phyloP scores from a whole-genome alignment of 2,329 filamentous ascomycete species.

The Trichophyton benhamiae region DNA sequence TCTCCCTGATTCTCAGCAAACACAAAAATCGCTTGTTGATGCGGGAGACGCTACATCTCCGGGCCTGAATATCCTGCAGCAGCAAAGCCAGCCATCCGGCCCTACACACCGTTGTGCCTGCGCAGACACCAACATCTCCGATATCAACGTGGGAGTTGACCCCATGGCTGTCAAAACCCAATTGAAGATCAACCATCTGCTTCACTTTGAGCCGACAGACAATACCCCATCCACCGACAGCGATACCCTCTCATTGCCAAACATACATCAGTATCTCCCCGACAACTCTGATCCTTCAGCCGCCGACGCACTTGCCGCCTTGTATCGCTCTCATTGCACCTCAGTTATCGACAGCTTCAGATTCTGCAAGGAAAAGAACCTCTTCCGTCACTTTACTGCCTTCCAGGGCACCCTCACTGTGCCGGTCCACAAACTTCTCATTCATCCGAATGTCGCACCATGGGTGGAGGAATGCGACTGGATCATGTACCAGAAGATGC shows the following conservation, averaged over 20 bases:
- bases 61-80: neutral
- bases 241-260: slow-evolving; percentile 67
- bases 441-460: slow-evolving; percentile 63
- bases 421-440: slow-evolving; percentile 85
- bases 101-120: neutral
- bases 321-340: slow-evolving; percentile 91
- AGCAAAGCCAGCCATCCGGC: neutral
- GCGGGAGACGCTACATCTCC: neutral
- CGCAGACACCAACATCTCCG: neutral
- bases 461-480: slow-evolving; percentile 98
- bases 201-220: slow-evolving; percentile 27
- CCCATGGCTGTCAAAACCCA: slow-evolving; percentile 20
- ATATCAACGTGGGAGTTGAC: slow-evolving; percentile 6
- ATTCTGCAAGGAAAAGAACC: slow-evolving; percentile 92
- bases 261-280: slow-evolving; percentile 70
- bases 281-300: slow-evolving; percentile 72
- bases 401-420: slow-evolving; percentile 95
- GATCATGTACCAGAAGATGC: slow-evolving; percentile 92
- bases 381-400: slow-evolving; percentile 86
- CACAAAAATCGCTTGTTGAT: neutral
- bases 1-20: neutral
- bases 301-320: slow-evolving; percentile 68
- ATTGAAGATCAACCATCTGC: slow-evolving; percentile 30
- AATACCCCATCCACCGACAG: slow-evolving; percentile 41
- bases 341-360: slow-evolving; percentile 90